Base-by-base conservation (phyloP, 805 yeast genomes). In the Metschnikowia similis region DNA sequence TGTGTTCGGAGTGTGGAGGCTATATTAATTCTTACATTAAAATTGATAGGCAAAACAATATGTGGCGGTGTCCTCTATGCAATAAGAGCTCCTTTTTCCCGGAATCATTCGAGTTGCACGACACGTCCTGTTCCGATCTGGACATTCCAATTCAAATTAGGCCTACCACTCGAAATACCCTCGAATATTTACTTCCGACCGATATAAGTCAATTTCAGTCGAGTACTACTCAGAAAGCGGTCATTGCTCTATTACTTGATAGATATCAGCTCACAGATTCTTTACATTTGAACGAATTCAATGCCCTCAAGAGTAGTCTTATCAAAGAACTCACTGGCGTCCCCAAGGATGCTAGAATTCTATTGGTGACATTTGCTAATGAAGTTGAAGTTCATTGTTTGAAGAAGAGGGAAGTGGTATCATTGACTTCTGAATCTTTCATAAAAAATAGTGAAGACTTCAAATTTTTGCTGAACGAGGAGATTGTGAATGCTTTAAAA, bases 51-150 rank as follows among this genome's bases (percentile, higher is more conserved):
- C 51, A 35, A 4, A 69, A 66, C 47, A 49, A 50, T 21, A 61
- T 60, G 63, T 72, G 77, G 76, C 63, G 67, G 69, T 72, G 77
- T 49, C 74, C 72, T 0, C 59, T 67, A 36, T 72, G 77, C 49
- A 58, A 55, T 11, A 57, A 61, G 35, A 56, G 56, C 31, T 56
- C 59, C 2, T 49, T 36, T 26, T 46, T 70, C 5, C 69, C 73
- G 2, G 41, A 48, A 1, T 54, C 49, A 6, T 63, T 55, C 16
- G 36, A 26, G 3, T 38, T 63, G 14, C 59, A 51, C 3, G 48
- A 41, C n/a, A 52, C 45, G n/a, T 48, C 51, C 2, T 29, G 42
- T 27, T 65, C 58, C 4, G 56, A 56, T 16, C 51, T 56, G 5
- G 63, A 62, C 8, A 64, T 68, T 59, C 71, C 71, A 0, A 48